phyloP scores from a whole-genome alignment of 495 filamentous ascomycete genomes.

The Parathielavia hyrcaniae region DNA sequence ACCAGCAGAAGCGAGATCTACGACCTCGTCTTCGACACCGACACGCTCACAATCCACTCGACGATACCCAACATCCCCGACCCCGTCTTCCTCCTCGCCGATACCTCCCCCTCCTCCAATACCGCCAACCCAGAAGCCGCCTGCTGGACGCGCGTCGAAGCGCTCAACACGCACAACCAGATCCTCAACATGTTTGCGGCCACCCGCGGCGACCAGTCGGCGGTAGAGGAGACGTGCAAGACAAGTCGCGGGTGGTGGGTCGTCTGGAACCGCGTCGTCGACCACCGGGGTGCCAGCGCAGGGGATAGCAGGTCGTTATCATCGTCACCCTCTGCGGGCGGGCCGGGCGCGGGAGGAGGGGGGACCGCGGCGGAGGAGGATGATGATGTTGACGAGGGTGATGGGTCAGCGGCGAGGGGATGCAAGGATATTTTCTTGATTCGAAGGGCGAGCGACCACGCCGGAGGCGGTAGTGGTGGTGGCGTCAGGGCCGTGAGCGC shows the following conservation, averaged over 20 bases:
- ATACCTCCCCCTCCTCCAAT: not conserved
- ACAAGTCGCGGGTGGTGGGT: slow-evolving; percentile 94
- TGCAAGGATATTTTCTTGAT: slow-evolving; percentile 71
- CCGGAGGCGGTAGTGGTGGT: slow-evolving; percentile 20
- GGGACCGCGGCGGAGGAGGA: not conserved
- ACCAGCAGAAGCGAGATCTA: slow-evolving; percentile 51
- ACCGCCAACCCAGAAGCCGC: slow-evolving; percentile 12
- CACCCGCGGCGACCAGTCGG: slow-evolving; percentile 52
- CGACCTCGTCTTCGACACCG: slow-evolving; percentile 81
- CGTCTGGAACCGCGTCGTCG: slow-evolving; percentile 68
- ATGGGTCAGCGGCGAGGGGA: slow-evolving; percentile 19
- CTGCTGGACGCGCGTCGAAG: slow-evolving; percentile 81
- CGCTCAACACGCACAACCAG: slow-evolving; percentile 83
- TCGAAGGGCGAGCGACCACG: slow-evolving; percentile 67
- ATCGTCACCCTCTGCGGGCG: not conserved
- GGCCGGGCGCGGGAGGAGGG: not conserved
- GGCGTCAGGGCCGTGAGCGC: slow-evolving; percentile 31
- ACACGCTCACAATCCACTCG: slow-evolving; percentile 66
- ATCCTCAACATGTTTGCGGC: slow-evolving; percentile 68
- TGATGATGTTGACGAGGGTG: not conserved
- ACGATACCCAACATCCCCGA: slow-evolving; percentile 88
- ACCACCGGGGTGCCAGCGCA: not conserved
- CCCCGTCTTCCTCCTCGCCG: slow-evolving; percentile 28
- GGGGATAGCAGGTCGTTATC: not conserved
- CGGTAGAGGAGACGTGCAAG: slow-evolving; percentile 83